Percentiles rank a stretch among this genome's conserved stretches.
Conservation (phyloP, 1,284 basidiomycete species). For the Rhodotorula sp. region DNA sequence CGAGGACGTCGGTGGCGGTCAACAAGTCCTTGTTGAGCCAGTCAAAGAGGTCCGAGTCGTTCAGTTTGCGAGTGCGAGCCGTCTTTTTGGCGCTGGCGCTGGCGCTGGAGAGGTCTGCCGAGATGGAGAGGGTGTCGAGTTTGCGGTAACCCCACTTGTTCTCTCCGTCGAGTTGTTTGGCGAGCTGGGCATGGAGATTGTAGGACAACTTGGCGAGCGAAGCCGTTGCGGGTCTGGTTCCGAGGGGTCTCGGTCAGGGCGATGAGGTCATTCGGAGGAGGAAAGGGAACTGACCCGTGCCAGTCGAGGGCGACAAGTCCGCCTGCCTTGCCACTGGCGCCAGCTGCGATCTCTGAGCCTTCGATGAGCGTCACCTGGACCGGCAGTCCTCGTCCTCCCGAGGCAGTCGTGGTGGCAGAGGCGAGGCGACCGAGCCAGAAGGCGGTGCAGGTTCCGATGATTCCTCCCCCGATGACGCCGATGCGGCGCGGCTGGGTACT, state of each 20-base stretch:
- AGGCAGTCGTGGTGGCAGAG: slow-evolving; percentile 16
- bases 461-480: slow-evolving; percentile 56
- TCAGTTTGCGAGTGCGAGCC: slow-evolving; percentile 6
- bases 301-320: slow-evolving; percentile 84
- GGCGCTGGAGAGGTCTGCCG: slow-evolving; percentile 32
- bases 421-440: slow-evolving; percentile 60
- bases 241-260: not conserved
- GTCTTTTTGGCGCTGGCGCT: slow-evolving; percentile 3
- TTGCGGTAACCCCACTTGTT: slow-evolving; percentile 81
- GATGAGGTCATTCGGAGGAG: not conserved
- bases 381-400: slow-evolving; percentile 6
- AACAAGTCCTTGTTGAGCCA: slow-evolving; percentile 49
- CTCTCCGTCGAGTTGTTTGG: slow-evolving; percentile 67
- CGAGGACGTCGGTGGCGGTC: slow-evolving; percentile 45
- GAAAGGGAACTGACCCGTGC: slow-evolving; percentile 45
- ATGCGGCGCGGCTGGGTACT: slow-evolving; percentile 24
- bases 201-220: slow-evolving; percentile 73
- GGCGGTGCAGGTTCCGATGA: slow-evolving; percentile 80
- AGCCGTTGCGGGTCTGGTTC: slow-evolving; percentile 45
- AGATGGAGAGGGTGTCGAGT: slow-evolving; percentile 52
- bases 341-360: slow-evolving; percentile 62
- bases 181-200: slow-evolving; percentile 72
- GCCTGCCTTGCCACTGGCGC: slow-evolving; percentile 83
- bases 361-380: slow-evolving; percentile 63
- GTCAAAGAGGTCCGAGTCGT: slow-evolving; percentile 35